Conservation (phyloP, 306 rosid genomes). For the Prunus mongolica region DNA sequence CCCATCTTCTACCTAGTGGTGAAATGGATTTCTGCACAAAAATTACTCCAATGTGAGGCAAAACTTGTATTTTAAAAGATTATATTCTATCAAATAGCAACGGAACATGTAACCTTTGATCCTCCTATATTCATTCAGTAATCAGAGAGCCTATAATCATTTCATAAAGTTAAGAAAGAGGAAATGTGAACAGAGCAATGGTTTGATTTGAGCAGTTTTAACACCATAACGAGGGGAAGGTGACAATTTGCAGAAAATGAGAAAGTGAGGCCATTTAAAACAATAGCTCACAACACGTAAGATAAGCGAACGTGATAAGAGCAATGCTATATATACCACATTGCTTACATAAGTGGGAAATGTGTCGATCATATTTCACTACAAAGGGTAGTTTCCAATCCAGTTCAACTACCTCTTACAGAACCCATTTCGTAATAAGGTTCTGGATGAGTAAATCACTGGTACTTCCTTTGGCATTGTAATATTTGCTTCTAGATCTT, state of each 20-base stretch:
- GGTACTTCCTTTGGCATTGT: not conserved
- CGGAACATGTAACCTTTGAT: not conserved
- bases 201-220: not conserved
- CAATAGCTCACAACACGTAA: not conserved
- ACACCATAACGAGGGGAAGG: not conserved
- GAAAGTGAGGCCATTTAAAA: not conserved
- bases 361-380: not conserved
- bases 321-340: not conserved
- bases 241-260: not conserved
- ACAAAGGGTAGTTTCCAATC: not conserved
- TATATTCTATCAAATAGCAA: not conserved
- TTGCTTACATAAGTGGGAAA: not conserved
- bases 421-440: not conserved
- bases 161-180: not conserved
- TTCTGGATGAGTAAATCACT: not conserved
- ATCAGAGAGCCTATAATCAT: not conserved
- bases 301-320: not conserved
- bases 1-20: constrained; percentile 72
- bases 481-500: not conserved
- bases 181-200: not conserved
- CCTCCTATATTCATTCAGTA: not conserved
- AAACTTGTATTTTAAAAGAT: not conserved
- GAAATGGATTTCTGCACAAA: constrained; percentile 62
- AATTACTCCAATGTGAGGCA: not conserved
- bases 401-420: not conserved